Percentiles rank a stretch among this genome's conserved stretches.
These are phyloP conservation scores for Penicillium hordei DNA, from an alignment of 2,329 filamentous ascomycete species.

Conservation along the genomic window DNA sequence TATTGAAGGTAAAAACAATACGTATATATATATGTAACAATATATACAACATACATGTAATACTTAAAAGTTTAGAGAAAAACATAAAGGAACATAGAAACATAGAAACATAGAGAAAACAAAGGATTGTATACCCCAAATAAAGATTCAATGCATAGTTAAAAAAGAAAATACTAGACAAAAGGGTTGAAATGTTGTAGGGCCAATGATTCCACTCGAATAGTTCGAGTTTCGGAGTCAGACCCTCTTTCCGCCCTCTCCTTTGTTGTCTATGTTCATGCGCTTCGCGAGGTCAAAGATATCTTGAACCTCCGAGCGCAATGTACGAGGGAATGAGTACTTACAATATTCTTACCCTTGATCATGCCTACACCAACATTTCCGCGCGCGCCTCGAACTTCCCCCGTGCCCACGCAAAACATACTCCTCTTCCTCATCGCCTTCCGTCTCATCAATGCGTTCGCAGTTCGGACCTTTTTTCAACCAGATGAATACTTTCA, in stretches of 20 bases:
- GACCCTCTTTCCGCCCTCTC: background rate
- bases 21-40: background rate
- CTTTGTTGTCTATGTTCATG: background rate
- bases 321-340: background rate
- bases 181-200: background rate
- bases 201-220: too few species aligned
- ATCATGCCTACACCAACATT: conserved; percentile 10
- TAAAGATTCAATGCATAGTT: background rate
- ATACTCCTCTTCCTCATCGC: conserved; percentile 53
- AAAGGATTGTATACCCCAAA: background rate
- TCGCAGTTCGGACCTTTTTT: conserved; percentile 84
- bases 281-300: background rate
- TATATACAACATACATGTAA: too few species aligned
- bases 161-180: background rate
- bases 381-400: conserved; percentile 12
- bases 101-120: background rate
- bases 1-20: background rate
- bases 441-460: conserved; percentile 76
- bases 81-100: too few species aligned
- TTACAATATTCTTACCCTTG: background rate
- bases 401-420: conserved; percentile 15
- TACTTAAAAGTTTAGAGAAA: background rate
- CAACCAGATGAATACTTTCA: conserved; percentile 99
- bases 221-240: background rate
- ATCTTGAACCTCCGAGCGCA: conserved; percentile 1